Percentiles rank a stretch among this genome's conserved stretches.
Evolutionary conservation across 2,329 filamentous ascomycete genomes (phyloP).

Genomic region (Aspergillus novoparasiticus): DNA sequence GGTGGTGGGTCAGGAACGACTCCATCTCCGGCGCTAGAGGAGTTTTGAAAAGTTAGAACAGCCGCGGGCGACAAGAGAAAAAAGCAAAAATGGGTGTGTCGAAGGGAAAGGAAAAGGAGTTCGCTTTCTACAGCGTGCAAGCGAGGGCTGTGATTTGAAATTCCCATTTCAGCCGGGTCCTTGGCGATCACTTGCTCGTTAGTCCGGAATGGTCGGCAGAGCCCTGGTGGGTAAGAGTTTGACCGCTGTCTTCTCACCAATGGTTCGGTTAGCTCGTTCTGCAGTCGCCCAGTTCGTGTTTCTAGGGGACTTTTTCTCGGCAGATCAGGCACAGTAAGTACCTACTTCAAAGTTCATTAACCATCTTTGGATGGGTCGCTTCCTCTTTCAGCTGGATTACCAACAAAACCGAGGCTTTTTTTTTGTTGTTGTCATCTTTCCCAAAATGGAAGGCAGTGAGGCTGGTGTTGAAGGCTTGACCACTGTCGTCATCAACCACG

Average conservation of each 20-base stretch:
- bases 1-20: background rate
- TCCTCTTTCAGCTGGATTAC: too few species aligned
- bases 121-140: background rate
- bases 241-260: background rate
- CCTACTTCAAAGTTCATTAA: too few species aligned
- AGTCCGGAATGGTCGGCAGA: background rate
- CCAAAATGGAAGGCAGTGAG: background rate
- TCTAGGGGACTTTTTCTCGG: background rate
- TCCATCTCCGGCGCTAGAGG: background rate
- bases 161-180: background rate
- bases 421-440: background rate
- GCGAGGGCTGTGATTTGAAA: slow-evolving; percentile 7
- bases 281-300: background rate
- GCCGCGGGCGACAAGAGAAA: background rate
- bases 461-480: background rate
- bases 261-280: background rate
- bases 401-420: too few species aligned
- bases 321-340: background rate
- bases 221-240: background rate
- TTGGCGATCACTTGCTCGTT: slow-evolving; percentile 7
- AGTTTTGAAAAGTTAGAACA: background rate
- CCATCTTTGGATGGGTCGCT: too few species aligned
- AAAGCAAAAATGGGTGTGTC: background rate
- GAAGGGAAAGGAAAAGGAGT: background rate
- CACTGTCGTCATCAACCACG: background rate